phyloP scores from a whole-genome alignment of 805 yeast species.

The Starmerella bacillaris region DNA sequence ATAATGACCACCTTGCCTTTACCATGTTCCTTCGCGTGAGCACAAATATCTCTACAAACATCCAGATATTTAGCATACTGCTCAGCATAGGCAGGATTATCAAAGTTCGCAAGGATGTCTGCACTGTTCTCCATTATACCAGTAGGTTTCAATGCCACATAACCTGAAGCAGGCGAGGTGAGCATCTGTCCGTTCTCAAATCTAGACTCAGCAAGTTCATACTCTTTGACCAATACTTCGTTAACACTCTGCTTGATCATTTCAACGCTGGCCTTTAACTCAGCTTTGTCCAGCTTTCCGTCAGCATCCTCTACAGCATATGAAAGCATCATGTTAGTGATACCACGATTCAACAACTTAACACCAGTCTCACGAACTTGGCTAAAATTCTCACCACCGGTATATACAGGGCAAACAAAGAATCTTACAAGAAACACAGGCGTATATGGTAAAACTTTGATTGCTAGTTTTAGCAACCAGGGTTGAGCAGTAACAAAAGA shows the following conservation, averaged over 20 bases:
- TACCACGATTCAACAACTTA: conserved; percentile 50
- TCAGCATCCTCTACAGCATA: conserved; percentile 86
- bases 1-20: conserved; percentile 41
- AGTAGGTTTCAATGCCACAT: conserved; percentile 84
- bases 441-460: conserved; percentile 21
- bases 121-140: conserved; percentile 71
- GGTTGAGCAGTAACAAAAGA: conserved; percentile 23
- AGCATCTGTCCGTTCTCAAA: conserved; percentile 25
- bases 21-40: conserved; percentile 29
- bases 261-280: conserved; percentile 24
- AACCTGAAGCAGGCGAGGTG: conserved; percentile 71
- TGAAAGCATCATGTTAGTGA: conserved; percentile 87
- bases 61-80: conserved; percentile 42
- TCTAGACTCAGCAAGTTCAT: conserved; percentile 24
- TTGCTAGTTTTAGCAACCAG: conserved; percentile 20
- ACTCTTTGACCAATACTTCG: conserved; percentile 43
- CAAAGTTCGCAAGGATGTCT: conserved; percentile 44
- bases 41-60: conserved; percentile 48
- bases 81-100: conserved; percentile 32
- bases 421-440: conserved; percentile 56
- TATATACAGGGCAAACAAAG: conserved; percentile 64
- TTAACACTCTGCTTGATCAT: conserved; percentile 40
- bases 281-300: conserved; percentile 33
- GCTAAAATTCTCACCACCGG: conserved; percentile 68
- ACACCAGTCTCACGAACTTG: conserved; percentile 60